Conservation (phyloP, 2,329 filamentous ascomycete genomes). For the Exutisphaerella laricina region DNA sequence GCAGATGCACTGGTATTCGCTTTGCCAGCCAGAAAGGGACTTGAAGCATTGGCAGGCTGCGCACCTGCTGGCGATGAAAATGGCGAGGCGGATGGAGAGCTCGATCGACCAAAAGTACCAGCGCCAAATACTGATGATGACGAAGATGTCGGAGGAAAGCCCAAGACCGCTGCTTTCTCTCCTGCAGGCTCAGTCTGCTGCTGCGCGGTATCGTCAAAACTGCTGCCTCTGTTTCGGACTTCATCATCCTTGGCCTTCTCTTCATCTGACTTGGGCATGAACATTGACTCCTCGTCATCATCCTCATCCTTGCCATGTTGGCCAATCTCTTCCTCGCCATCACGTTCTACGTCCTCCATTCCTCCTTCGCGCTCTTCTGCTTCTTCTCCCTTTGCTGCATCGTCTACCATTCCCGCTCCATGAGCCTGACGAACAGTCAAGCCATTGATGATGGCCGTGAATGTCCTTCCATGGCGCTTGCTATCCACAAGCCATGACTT, state of each 20-base stretch:
- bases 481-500: slow-evolving; percentile 46
- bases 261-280: slow-evolving; percentile 34
- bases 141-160: no score
- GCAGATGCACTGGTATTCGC: no score
- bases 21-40: no score
- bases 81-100: no score
- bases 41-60: no score
- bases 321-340: slow-evolving; percentile 3
- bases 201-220: background rate
- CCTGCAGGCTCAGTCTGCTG: no score
- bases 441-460: slow-evolving; percentile 55
- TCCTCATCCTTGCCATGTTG: slow-evolving; percentile 30
- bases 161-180: background rate
- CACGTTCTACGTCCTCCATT: slow-evolving; percentile 16
- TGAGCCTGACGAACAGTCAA: slow-evolving; percentile 49
- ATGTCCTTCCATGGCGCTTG: slow-evolving; percentile 51
- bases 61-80: no score
- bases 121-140: no score
- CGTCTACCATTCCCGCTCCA: slow-evolving; percentile 46
- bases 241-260: background rate
- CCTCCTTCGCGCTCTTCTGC: no score
- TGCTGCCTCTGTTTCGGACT: slow-evolving; percentile 1
- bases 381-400: slow-evolving; percentile 35
- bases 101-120: no score
- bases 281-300: slow-evolving; percentile 36